Conservation (phyloP, 2,329 filamentous ascomycete genomes). For the Lecanicillium sp. region DNA sequence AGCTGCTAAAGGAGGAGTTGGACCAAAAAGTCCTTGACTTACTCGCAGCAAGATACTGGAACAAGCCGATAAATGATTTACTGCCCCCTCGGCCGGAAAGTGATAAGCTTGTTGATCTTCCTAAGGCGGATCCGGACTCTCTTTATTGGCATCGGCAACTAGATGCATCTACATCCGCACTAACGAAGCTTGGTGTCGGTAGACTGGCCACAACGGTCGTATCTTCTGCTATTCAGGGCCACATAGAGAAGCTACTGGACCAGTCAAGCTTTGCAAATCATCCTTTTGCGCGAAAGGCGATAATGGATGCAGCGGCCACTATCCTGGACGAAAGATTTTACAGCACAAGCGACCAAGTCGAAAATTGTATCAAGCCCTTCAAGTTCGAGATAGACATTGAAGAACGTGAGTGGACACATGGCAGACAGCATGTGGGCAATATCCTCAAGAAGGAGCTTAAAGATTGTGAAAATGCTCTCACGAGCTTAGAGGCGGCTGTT, state of each 20-base stretch:
- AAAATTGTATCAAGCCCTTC: conserved; percentile 98
- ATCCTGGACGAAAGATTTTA: conserved; percentile 94
- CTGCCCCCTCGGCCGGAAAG: conserved; percentile 55
- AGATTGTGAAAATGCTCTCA: conserved; percentile 73
- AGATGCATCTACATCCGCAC: conserved; percentile 78
- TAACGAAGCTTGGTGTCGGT: conserved; percentile 92
- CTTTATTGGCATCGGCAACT: conserved; percentile 91
- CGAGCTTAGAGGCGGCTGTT: conserved; percentile 65
- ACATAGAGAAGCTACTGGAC: conserved; percentile 70
- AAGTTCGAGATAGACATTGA: conserved; percentile 97
- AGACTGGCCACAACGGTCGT: conserved; percentile 88
- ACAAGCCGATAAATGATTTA: conserved; percentile 86
- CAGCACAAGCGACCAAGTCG: conserved; percentile 93
- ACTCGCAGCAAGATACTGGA: conserved; percentile 92
- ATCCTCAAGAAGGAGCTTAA: conserved; percentile 82
- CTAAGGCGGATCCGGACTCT: conserved; percentile 77
- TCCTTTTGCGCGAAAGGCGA: conserved; percentile 87
- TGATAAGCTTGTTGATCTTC: conserved; percentile 68
- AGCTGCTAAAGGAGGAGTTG: conserved; percentile 82
- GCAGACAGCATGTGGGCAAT: conserved; percentile 70
- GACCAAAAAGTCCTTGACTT: conserved; percentile 93
- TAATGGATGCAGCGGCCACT: conserved; percentile 78
- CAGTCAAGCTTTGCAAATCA: conserved; percentile 82
- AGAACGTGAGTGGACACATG: conserved; percentile 77
- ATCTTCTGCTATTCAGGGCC: conserved; percentile 74